Evolutionary conservation across 2,329 filamentous ascomycete genomes (phyloP).

Genomic region (Colletotrichum lupini): DNA sequence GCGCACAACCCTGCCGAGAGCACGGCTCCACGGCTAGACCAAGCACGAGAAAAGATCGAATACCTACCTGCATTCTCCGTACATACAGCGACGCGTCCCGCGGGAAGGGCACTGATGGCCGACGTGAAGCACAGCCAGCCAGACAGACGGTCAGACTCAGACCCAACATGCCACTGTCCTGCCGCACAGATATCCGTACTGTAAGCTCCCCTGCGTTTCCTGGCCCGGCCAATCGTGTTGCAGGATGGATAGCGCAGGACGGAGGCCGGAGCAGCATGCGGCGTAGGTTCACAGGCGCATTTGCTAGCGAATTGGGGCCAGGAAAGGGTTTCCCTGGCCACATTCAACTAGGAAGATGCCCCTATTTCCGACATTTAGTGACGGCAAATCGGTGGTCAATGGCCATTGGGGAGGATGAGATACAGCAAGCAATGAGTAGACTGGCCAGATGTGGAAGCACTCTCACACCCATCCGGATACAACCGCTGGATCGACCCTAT

Average conservation of each 20-base stretch:
- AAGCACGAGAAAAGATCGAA: constrained; percentile 19
- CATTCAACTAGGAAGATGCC: constrained; percentile 24
- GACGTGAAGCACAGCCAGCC: constrained; percentile 21
- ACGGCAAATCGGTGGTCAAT: neutral
- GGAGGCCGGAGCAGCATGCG: constrained; percentile 22
- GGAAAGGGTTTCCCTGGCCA: constrained; percentile 9
- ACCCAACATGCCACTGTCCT: constrained; percentile 11
- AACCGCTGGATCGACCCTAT: constrained; percentile 19
- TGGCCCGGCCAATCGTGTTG: neutral
- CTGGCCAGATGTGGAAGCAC: constrained; percentile 16
- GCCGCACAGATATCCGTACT: constrained; percentile 26
- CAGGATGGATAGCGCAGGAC: neutral
- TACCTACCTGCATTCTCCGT: neutral
- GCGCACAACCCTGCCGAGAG: neutral
- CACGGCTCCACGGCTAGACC: neutral
- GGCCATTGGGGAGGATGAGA: neutral
- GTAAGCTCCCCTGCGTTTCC: constrained; percentile 20
- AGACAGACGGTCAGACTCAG: neutral
- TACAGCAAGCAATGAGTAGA: neutral
- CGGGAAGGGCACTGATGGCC: constrained; percentile 17
- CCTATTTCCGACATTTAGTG: constrained; percentile 22
- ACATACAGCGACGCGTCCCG: neutral
- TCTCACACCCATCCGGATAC: constrained; percentile 6
- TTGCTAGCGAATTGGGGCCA: constrained; percentile 7
- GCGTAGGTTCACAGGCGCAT: constrained; percentile 7